Evolutionary conservation across 768 basidiomycete genomes (phyloP), one percentile per base, ranked within the genome.

Genomic region (Termitomyces sp.): DNA sequence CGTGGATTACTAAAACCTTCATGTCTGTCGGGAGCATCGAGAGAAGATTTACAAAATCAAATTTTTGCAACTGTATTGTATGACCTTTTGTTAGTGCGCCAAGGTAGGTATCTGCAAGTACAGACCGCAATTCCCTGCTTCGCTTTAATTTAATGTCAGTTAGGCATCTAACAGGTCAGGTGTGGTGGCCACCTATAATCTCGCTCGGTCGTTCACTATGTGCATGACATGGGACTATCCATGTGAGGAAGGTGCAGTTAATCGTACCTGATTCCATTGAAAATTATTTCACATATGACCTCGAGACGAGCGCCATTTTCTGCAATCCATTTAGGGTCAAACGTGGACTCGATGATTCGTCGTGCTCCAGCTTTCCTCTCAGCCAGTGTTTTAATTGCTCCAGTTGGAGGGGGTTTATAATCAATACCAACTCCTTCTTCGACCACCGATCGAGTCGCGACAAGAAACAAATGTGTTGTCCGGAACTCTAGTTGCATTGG

Each of bases 1-100:
- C 77, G 47, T 79, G 78, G n/a, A 79, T 69, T 30, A 79, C 66
- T 40, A 79, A 62, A 26, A 78, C 72, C 20, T 71, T 70, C n/a
- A 68, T 64, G 28, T 73, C 68, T 18, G 50, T 53, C 8, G 75
- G 69, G 16, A 77, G 57, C 33, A 68, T 67, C 14, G 64, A 40
- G 28, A 74, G 67, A 14, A 70, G 63, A 32, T 67, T 60, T 36
- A 61, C 67, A 61, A 72, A 73, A 35, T 72, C 65, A 52, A 75
- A 74, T 8, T 66, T 66, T 60, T 68, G 66, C 36, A 75, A 64
- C 71, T 75, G 54, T 6, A 33, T n/a, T 12, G n/a, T 13, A n/a
- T 18, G 44, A 23, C 30, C 14, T 28, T 13, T 40, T 46, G 9
- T 53, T 14, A 47, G 32, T 28, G 16, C 9, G 30, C n/a, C 14